Conservation (phyloP, 2,329 filamentous ascomycete species). For the Pseudocercospora eumusae region DNA sequence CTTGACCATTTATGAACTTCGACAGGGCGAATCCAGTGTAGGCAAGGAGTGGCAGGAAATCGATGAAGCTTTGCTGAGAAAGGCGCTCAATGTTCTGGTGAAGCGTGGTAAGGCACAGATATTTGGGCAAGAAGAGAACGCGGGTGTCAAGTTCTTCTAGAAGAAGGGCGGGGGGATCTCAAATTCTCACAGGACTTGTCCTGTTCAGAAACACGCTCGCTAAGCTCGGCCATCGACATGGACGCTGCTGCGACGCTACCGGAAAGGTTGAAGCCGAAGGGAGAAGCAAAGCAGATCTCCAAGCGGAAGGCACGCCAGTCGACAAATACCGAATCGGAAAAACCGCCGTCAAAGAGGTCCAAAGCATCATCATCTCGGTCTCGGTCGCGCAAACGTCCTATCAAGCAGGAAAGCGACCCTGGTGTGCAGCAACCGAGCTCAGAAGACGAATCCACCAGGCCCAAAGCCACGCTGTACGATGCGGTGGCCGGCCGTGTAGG, state of each 20-base stretch:
- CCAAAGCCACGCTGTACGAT: conserved; percentile 63
- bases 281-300: not conserved
- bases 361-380: conserved; percentile 4
- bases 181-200: not conserved
- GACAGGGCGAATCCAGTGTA: conserved; percentile 77
- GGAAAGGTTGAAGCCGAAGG: not conserved
- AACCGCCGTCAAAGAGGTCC: conserved; percentile 14
- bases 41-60: conserved; percentile 54
- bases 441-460: conserved; percentile 9
- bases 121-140: conserved; percentile 83
- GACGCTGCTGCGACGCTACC: not conserved
- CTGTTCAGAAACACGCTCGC: not conserved
- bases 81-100: conserved; percentile 76
- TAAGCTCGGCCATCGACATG: not conserved
- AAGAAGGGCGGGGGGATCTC: not conserved
- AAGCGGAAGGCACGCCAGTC: conserved; percentile 18
- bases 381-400: not conserved
- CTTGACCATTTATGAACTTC: conserved; percentile 87
- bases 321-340: conserved; percentile 10
- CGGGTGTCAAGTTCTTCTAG: conserved; percentile 96
- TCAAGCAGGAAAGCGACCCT: not conserved
- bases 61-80: conserved; percentile 77
- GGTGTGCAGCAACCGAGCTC: not conserved
- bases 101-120: conserved; percentile 91
- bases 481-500: conserved; percentile 64